These are phyloP conservation scores for Phytophthora kernoviae DNA, from an alignment of 352 stramenopile species.

Conservation along the genomic window DNA sequence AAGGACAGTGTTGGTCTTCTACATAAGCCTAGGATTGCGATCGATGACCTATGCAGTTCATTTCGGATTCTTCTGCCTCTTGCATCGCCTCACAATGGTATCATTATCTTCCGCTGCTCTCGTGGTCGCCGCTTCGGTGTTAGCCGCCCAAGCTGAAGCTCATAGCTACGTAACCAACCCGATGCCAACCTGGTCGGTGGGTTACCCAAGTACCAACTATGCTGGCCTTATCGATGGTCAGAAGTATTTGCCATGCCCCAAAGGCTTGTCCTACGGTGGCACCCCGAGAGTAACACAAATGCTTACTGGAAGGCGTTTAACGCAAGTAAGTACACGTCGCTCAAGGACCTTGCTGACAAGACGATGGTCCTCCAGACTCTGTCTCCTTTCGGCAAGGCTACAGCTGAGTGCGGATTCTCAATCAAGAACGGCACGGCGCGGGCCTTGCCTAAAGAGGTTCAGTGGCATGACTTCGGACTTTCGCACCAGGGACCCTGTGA, in stretches of 20 bases:
- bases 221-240: slow-evolving; percentile 46
- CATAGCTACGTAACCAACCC: slow-evolving; percentile 49
- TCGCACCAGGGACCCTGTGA: slow-evolving; percentile 65
- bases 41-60: slow-evolving; percentile 6
- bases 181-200: slow-evolving; percentile 39
- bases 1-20: background rate
- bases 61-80: slow-evolving; percentile 23
- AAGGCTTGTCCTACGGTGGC: slow-evolving; percentile 40
- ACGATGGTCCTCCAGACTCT: slow-evolving; percentile 32
- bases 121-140: slow-evolving; percentile 6
- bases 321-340: slow-evolving; percentile 37
- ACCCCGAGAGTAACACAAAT: slow-evolving; percentile 29
- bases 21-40: background rate
- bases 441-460: slow-evolving; percentile 29
- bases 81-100: slow-evolving; percentile 14
- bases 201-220: slow-evolving; percentile 37
- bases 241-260: slow-evolving; percentile 34
- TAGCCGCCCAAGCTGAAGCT: slow-evolving; percentile 12
- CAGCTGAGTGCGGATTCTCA: slow-evolving; percentile 33
- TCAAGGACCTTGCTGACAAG: slow-evolving; percentile 37
- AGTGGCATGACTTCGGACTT: slow-evolving; percentile 38
- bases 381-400: slow-evolving; percentile 28
- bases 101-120: slow-evolving; percentile 10
- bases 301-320: slow-evolving; percentile 41
- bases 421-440: slow-evolving; percentile 31